Percentiles rank a stretch among this genome's conserved stretches.
These are phyloP conservation scores for Ogataea allantospora DNA, from an alignment of 805 yeast species.

Conservation along the genomic window DNA sequence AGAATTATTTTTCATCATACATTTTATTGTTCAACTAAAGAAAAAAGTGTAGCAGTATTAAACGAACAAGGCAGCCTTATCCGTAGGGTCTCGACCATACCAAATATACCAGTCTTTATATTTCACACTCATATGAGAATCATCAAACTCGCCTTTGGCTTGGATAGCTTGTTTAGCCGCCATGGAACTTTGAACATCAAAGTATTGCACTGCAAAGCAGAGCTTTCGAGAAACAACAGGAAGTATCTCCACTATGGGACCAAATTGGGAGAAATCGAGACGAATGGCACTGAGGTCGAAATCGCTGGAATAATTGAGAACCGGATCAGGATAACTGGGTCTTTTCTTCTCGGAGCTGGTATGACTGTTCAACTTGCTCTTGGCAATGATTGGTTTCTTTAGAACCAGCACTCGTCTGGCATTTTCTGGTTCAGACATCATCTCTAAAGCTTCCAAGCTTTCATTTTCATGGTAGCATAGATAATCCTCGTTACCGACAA, in stretches of 20 bases:
- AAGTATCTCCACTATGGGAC: slow-evolving; percentile 56
- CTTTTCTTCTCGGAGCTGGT: slow-evolving; percentile 18
- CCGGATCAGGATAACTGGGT: slow-evolving; percentile 43
- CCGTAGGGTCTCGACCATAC: slow-evolving; percentile 69
- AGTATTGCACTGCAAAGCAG: slow-evolving; percentile 59
- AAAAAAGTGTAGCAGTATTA: slow-evolving; percentile 10
- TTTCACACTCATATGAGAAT: slow-evolving; percentile 35
- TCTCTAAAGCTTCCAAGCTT: slow-evolving; percentile 23
- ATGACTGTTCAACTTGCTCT: slow-evolving; percentile 21
- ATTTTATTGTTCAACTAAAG: slow-evolving; percentile 7
- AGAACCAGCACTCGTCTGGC: slow-evolving; percentile 58
- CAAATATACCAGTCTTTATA: slow-evolving; percentile 62
- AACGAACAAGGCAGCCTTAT: slow-evolving; percentile 36
- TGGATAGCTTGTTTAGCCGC: slow-evolving; percentile 50
- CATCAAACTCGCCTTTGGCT: slow-evolving; percentile 18
- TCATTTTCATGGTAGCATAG: slow-evolving; percentile 13
- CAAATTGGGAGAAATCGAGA: slow-evolving; percentile 54
- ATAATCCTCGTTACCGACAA: slow-evolving; percentile 7
- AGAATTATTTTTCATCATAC: background rate
- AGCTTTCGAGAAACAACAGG: slow-evolving; percentile 68
- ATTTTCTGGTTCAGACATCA: slow-evolving; percentile 36
- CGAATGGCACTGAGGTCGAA: slow-evolving; percentile 45
- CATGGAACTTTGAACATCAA: slow-evolving; percentile 59
- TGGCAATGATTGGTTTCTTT: slow-evolving; percentile 36
- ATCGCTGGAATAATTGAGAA: slow-evolving; percentile 39